A percentile compares a stretch with the other conserved stretches of the same genome.
Evolutionary conservation across 345 rosid genomes (phyloP).

Genomic region (Eucalyptus sp.): DNA sequence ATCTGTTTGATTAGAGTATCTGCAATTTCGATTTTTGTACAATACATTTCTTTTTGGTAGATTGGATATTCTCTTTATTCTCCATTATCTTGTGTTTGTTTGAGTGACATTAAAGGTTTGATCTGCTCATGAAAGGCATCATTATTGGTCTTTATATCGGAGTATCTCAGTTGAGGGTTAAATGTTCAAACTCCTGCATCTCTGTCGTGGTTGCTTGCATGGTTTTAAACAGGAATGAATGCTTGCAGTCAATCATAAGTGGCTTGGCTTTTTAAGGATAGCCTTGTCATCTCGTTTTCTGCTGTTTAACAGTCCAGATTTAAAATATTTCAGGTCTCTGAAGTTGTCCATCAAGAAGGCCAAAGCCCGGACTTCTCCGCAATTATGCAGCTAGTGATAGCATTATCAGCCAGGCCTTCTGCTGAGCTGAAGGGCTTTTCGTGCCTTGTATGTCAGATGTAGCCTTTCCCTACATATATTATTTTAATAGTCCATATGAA

Average conservation of each 20-base stretch:
- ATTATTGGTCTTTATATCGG: neutral
- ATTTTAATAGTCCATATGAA: neutral
- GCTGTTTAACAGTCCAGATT: neutral
- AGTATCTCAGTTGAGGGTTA: neutral
- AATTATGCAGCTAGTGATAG: slow-evolving; percentile 69
- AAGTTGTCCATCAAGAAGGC: slow-evolving; percentile 59
- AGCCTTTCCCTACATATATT: neutral
- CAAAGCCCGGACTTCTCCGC: slow-evolving; percentile 58
- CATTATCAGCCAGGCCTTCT: slow-evolving; percentile 48
- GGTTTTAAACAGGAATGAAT: neutral
- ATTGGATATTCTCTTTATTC: neutral
- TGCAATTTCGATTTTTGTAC: neutral
- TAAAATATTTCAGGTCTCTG: slow-evolving; percentile 65
- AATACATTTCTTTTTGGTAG: neutral
- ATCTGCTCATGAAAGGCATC: neutral
- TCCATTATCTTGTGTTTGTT: neutral
- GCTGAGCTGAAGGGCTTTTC: slow-evolving; percentile 66
- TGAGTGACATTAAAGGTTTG: neutral
- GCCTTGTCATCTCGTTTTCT: neutral
- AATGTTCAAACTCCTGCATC: neutral
- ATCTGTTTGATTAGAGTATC: neutral
- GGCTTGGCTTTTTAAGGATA: neutral
- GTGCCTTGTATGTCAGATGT: slow-evolving; percentile 53
- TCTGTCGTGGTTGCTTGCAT: neutral
- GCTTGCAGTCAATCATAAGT: neutral